Percentiles rank a stretch among this genome's conserved stretches.
These are phyloP conservation scores for Aphanomyces astaci DNA, from an alignment of 352 stramenopile genomes.

Conservation along the genomic window DNA sequence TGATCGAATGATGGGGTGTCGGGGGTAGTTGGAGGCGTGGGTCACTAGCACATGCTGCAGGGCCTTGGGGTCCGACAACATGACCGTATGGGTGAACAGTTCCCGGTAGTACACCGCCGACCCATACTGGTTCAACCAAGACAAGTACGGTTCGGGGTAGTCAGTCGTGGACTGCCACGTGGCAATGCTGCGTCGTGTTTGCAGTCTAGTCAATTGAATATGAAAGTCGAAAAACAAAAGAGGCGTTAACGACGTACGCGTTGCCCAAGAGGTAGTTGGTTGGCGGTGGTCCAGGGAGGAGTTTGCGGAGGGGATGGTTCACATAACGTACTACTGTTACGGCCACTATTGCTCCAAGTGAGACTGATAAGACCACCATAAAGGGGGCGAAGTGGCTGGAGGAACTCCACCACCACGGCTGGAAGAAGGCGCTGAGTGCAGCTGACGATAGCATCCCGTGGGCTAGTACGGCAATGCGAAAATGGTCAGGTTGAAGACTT, in stretches of 20 bases:
- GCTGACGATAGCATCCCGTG: no score
- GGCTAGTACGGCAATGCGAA: no score
- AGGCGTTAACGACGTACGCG: neutral
- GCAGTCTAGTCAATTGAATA: neutral
- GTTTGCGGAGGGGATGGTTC: neutral
- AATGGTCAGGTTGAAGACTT: no score
- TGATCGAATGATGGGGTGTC: neutral
- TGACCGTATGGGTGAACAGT: neutral
- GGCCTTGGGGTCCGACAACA: neutral
- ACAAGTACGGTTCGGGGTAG: slow-evolving; percentile 1
- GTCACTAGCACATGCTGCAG: slow-evolving; percentile 10
- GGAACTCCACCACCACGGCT: neutral
- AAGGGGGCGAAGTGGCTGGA: neutral
- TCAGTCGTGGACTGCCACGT: neutral
- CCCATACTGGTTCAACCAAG: neutral
- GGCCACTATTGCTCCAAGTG: neutral
- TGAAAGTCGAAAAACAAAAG: neutral
- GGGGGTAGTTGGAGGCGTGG: neutral
- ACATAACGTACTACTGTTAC: no score
- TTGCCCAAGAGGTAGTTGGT: neutral
- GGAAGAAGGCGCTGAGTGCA: no score
- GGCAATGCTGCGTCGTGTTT: neutral
- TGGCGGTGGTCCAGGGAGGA: neutral
- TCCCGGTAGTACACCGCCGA: neutral
- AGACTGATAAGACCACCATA: neutral